These are phyloP conservation scores for Chimonanthus praecox DNA, from an alignment of 164 flowering plant genomes.

Conservation along the genomic window DNA sequence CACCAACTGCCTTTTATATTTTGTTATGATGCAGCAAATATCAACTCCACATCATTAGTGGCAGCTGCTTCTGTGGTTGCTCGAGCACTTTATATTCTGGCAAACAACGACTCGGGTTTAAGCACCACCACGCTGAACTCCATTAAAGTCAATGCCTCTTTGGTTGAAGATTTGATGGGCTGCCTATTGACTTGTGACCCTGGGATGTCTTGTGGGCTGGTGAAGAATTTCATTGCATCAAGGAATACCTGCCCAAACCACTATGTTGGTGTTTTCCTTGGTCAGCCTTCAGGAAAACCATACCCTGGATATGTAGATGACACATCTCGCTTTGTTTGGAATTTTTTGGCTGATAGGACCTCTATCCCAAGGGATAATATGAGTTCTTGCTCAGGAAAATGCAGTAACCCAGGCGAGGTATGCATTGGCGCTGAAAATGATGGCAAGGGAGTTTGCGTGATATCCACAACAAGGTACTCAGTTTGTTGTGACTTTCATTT, in stretches of 20 bases:
- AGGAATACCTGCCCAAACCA: constrained; percentile 60
- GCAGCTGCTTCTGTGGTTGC: constrained; percentile 87
- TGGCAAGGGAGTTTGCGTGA: constrained; percentile 66
- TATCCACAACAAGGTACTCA: constrained; percentile 76
- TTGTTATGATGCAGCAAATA: constrained; percentile 53
- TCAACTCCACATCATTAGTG: constrained; percentile 67
- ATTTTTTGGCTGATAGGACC: constrained; percentile 82
- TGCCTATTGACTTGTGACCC: constrained; percentile 81
- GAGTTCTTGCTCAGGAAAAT: constrained; percentile 56
- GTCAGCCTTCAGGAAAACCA: constrained; percentile 58
- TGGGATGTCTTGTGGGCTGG: constrained; percentile 78
- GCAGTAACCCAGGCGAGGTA: constrained; percentile 44
- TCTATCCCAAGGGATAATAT: constrained; percentile 32
- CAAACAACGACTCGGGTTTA: constrained; percentile 35
- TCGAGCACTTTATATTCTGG: constrained; percentile 75
- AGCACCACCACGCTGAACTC: constrained; percentile 34
- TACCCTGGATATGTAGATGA: constrained; percentile 43
- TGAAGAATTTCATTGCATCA: constrained; percentile 59
- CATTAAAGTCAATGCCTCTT: constrained; percentile 58
- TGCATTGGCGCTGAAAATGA: constrained; percentile 61
- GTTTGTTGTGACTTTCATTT: not conserved
- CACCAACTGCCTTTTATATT: too few relatives aligned
- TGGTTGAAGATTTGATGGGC: constrained; percentile 74
- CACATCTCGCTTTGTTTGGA: constrained; percentile 78
- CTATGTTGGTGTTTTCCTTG: constrained; percentile 82